Evolutionary conservation across 2,329 filamentous ascomycete species (phyloP).

Genomic region (Verticillium dahliae): DNA sequence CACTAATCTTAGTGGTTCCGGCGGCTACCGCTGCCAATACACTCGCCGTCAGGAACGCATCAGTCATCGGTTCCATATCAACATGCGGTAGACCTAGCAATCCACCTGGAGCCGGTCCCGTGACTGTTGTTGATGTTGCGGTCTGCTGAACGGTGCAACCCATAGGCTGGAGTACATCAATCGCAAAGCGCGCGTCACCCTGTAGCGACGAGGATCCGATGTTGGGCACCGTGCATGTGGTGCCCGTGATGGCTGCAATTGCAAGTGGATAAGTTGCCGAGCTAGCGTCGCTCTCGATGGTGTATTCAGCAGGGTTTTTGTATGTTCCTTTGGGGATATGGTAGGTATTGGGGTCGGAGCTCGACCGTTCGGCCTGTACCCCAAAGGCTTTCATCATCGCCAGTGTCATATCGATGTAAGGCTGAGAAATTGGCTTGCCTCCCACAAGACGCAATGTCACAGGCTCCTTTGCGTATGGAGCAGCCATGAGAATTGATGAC

Average conservation of each 20-base stretch:
- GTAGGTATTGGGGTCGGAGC: slow-evolving; percentile 81
- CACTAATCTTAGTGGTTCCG: slow-evolving; percentile 78
- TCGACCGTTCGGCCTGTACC: slow-evolving; percentile 68
- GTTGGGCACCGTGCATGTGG: slow-evolving; percentile 91
- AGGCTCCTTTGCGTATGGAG: slow-evolving; percentile 90
- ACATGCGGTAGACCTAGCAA: slow-evolving; percentile 73
- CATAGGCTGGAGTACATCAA: slow-evolving; percentile 88
- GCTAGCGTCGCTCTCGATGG: slow-evolving; percentile 94
- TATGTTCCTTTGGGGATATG: slow-evolving; percentile 84
- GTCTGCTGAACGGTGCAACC: slow-evolving; percentile 86
- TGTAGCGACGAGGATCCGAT: slow-evolving; percentile 90
- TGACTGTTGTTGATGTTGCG: slow-evolving; percentile 82
- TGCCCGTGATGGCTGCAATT: slow-evolving; percentile 90
- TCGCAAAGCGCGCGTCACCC: slow-evolving; percentile 88
- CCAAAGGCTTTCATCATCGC: slow-evolving; percentile 96
- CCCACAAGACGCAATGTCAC: slow-evolving; percentile 86
- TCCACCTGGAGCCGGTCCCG: slow-evolving; percentile 68
- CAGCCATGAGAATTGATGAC: slow-evolving; percentile 92
- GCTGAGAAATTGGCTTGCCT: slow-evolving; percentile 95
- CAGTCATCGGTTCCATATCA: slow-evolving; percentile 99
- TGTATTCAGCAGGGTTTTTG: slow-evolving; percentile 76
- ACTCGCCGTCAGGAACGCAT: slow-evolving; percentile 92
- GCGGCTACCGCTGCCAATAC: slow-evolving; percentile 85
- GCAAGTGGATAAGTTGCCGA: slow-evolving; percentile 95
- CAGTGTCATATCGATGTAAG: slow-evolving; percentile 98